phyloP scores from a whole-genome alignment of 78 protist species.

The Dictyostelium purpureum region DNA sequence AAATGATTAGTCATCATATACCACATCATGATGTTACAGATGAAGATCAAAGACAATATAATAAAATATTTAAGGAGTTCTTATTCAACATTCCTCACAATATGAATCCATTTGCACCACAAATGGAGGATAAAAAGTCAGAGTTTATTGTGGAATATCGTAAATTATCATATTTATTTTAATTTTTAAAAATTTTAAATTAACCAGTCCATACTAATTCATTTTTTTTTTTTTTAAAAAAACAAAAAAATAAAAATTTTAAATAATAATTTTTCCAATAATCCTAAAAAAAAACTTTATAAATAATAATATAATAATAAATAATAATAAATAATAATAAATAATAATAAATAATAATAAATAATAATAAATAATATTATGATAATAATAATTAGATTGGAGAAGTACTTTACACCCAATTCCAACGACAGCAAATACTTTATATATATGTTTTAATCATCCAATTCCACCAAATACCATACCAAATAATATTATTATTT shows the following conservation, averaged over 20 bases:
- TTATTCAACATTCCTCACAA: not conserved
- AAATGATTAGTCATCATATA: not conserved
- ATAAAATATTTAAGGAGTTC: conserved; percentile 3
- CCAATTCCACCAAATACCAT: not conserved
- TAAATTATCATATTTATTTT: not conserved
- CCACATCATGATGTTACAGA: not conserved
- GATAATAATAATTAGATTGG: not conserved
- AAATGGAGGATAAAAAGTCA: not conserved
- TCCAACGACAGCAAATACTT: not conserved
- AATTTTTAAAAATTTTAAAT: not conserved
- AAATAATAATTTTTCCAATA: no score
- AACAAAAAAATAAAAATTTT: not conserved
- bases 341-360: no score
- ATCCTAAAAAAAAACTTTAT: no score
- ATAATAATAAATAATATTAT: no score
- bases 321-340: no score
- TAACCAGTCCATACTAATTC: no score
- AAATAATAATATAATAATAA: no score
- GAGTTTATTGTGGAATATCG: not conserved
- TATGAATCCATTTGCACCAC: conserved; percentile 12
- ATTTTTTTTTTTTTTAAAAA: not conserved
- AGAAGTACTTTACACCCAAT: not conserved
- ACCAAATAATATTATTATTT: not conserved
- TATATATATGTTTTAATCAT: not conserved
- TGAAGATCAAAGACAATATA: not conserved